Evolutionary conservation across 2,329 filamentous ascomycete genomes (phyloP).

Genomic region (Epichloe aotearoae): DNA sequence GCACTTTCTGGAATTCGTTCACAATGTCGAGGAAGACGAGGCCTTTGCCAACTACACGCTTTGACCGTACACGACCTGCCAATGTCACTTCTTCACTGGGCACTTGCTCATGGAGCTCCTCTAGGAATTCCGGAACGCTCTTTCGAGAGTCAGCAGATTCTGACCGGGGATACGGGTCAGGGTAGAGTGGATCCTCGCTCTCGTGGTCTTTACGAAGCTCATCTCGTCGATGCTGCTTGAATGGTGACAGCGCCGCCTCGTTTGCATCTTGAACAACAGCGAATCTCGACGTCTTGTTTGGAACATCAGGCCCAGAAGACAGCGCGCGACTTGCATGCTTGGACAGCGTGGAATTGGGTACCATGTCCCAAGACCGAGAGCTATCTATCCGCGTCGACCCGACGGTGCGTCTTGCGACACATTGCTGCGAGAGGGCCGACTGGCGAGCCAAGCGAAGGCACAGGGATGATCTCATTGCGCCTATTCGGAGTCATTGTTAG

Average conservation of each 20-base stretch:
- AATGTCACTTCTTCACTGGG: conserved; percentile 18
- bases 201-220: conserved; percentile 20
- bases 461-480: conserved; percentile 24
- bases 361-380: neutral
- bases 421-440: conserved; percentile 9
- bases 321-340: conserved; percentile 7
- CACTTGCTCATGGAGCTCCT: conserved; percentile 14
- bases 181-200: conserved; percentile 22
- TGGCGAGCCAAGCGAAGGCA: conserved; percentile 23
- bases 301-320: conserved; percentile 10
- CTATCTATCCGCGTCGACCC: conserved; percentile 1
- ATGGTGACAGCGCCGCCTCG: conserved; percentile 19
- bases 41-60: conserved; percentile 60
- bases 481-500: conserved; percentile 11
- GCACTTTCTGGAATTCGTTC: conserved; percentile 58
- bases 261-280: conserved; percentile 9
- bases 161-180: conserved; percentile 23
- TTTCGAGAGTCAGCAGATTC: conserved; percentile 14
- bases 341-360: neutral
- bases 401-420: conserved; percentile 2
- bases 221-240: conserved; percentile 22
- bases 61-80: conserved; percentile 56
- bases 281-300: conserved; percentile 7
- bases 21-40: conserved; percentile 75
- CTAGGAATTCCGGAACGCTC: conserved; percentile 22